phyloP scores from a whole-genome alignment of 352 stramenopile species.

The Peronospora tabacina region DNA sequence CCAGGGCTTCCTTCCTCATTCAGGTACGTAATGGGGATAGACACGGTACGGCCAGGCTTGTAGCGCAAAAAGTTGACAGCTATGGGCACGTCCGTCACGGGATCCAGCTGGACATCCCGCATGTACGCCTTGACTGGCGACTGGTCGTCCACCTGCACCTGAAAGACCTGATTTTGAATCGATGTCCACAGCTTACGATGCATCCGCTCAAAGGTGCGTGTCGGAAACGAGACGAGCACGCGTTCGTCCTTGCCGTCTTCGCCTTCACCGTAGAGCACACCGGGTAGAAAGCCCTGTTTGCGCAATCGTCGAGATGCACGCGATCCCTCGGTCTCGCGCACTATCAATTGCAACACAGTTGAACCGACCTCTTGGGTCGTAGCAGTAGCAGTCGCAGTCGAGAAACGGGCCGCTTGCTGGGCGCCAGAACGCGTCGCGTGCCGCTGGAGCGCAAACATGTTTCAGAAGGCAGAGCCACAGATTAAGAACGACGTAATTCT shows the following conservation, averaged over 20 bases:
- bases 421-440: conserved; percentile 33
- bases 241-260: conserved; percentile 54
- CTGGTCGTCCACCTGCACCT: conserved; percentile 62
- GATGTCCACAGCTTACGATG: conserved; percentile 84
- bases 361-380: conserved; percentile 16
- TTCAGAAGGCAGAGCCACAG: conserved; percentile 25
- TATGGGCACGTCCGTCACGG: conserved; percentile 69
- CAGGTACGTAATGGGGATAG: conserved; percentile 88
- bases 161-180: conserved; percentile 84
- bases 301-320: conserved; percentile 71
- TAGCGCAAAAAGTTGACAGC: conserved; percentile 91
- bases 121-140: conserved; percentile 73
- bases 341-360: conserved; percentile 48
- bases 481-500: neutral
- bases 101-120: conserved; percentile 81
- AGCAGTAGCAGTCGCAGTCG: conserved; percentile 38
- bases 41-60: conserved; percentile 84
- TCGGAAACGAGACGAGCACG: conserved; percentile 67
- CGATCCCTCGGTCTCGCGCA: conserved; percentile 62
- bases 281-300: conserved; percentile 71
- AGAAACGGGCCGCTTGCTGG: conserved; percentile 34
- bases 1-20: conserved; percentile 91
- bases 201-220: conserved; percentile 67
- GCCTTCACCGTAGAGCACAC: conserved; percentile 81
- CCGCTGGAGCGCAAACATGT: conserved; percentile 49